Percentiles rank a stretch among this genome's conserved stretches.
Evolutionary conservation across 495 filamentous ascomycete species (phyloP).

Genomic region (Podospora pseudopauciseta): DNA sequence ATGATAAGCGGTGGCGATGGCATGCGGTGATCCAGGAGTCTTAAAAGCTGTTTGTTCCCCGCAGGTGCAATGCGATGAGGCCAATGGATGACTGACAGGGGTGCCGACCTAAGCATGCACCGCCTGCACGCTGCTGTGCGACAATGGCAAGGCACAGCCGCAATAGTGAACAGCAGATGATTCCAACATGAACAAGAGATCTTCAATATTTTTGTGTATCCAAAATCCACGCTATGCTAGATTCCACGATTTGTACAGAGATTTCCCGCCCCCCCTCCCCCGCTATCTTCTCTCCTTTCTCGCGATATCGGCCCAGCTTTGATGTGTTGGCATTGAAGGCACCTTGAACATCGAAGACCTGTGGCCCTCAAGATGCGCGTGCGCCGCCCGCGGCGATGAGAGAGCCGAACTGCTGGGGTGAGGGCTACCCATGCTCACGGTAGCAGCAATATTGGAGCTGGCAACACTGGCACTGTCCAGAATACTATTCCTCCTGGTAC

Average conservation of each 20-base stretch:
- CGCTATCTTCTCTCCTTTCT: slow-evolving; percentile 8
- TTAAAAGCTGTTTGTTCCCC: not conserved
- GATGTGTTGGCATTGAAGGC: slow-evolving; percentile 30
- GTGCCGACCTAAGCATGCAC: not conserved
- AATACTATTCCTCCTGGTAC: slow-evolving; percentile 7
- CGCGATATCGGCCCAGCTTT: slow-evolving; percentile 37
- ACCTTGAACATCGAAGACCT: slow-evolving; percentile 9
- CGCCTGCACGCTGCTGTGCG: not conserved
- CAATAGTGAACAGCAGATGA: not conserved
- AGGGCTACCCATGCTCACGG: slow-evolving; percentile 17
- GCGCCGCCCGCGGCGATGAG: slow-evolving; percentile 25
- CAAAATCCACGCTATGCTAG: not conserved
- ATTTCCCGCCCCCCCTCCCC: not conserved
- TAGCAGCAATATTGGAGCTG: slow-evolving; percentile 13
- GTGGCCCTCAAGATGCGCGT: slow-evolving; percentile 17
- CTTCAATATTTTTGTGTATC: not conserved
- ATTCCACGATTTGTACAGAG: not conserved
- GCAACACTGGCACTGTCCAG: slow-evolving; percentile 22
- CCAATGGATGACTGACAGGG: not conserved
- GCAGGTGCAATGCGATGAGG: not conserved
- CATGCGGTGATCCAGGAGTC: not conserved
- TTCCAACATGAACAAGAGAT: not conserved
- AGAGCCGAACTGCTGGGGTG: slow-evolving; percentile 16
- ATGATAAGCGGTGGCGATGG: not conserved
- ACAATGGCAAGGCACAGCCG: not conserved